Evolutionary conservation across 768 basidiomycete genomes (phyloP).

Genomic region (Amanita pseudoporphyria): DNA sequence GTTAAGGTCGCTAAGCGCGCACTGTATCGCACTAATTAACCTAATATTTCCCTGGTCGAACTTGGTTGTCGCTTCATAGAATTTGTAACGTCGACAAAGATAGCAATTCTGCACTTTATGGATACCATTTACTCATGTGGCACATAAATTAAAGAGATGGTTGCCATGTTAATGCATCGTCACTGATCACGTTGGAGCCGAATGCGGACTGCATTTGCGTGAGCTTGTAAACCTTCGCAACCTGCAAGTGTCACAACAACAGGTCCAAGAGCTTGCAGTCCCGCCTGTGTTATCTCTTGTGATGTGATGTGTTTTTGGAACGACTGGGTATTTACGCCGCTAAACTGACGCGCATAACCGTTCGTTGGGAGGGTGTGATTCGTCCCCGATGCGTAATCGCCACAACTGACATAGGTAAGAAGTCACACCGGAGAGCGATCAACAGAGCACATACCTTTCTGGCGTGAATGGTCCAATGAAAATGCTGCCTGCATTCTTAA

Average conservation of each 20-base stretch:
- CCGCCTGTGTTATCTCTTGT: slow-evolving; percentile 78
- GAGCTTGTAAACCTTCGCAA: slow-evolving; percentile 90
- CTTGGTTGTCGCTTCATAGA: slow-evolving; percentile 5
- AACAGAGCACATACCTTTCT: slow-evolving; percentile 58
- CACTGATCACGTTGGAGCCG: slow-evolving; percentile 32
- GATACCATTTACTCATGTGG: slow-evolving; percentile 3
- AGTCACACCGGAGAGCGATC: background rate
- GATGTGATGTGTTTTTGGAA: slow-evolving; percentile 99
- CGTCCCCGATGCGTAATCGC: slow-evolving; percentile 97
- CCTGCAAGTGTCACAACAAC: slow-evolving; percentile 85
- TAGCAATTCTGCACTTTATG: slow-evolving; percentile 4
- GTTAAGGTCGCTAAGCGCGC: slow-evolving; percentile 93
- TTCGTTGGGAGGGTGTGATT: slow-evolving; percentile 97
- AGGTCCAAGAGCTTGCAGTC: slow-evolving; percentile 74
- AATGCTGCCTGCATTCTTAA: slow-evolving; percentile 93
- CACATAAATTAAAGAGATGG: background rate
- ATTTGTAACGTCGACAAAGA: slow-evolving; percentile 3
- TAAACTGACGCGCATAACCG: slow-evolving; percentile 96
- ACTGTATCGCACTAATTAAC: slow-evolving; percentile 80
- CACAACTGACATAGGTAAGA: slow-evolving; percentile 50
- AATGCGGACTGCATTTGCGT: slow-evolving; percentile 92
- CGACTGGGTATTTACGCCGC: slow-evolving; percentile 91
- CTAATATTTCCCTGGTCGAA: slow-evolving; percentile 5
- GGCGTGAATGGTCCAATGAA: slow-evolving; percentile 95
- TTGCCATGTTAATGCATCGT: background rate